Conservation (phyloP, 176 grass and related monocot species). For the Carex myosuroides region DNA sequence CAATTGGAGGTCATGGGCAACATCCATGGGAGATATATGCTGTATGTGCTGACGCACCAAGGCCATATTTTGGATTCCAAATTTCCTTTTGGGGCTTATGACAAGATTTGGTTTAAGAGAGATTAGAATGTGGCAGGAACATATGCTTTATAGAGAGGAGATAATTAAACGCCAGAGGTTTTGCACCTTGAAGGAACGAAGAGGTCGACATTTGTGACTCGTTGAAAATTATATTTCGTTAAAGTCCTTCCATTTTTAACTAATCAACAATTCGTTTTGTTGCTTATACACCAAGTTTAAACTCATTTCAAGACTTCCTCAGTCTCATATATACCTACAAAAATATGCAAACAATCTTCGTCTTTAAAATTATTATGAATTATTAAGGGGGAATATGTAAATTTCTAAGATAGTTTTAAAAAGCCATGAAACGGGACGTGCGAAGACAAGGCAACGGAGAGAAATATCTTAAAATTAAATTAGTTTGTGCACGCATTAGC, state of each 20-base stretch:
- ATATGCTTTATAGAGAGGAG: background rate
- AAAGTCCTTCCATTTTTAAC: background rate
- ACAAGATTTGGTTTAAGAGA: conserved; percentile 6
- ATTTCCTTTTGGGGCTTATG: background rate
- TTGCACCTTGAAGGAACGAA: background rate
- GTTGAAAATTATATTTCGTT: background rate
- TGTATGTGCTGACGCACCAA: conserved; percentile 6
- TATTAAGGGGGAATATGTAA: background rate
- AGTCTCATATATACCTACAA: background rate
- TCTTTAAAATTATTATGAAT: background rate
- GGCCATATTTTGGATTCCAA: background rate
- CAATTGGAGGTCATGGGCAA: conserved; percentile 7
- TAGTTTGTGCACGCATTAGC: background rate
- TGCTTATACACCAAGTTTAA: background rate
- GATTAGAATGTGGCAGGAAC: background rate
- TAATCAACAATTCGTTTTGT: background rate
- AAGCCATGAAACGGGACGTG: background rate
- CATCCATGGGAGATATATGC: conserved; percentile 8
- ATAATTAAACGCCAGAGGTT: background rate
- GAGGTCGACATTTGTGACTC: background rate
- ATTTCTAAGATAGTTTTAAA: background rate
- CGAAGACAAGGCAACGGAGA: background rate
- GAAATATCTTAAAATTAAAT: background rate
- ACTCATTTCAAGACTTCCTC: background rate
- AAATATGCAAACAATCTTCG: background rate